Evolutionary conservation across 441 rosid genomes (phyloP).

Genomic region (Gossypium trilobum): DNA sequence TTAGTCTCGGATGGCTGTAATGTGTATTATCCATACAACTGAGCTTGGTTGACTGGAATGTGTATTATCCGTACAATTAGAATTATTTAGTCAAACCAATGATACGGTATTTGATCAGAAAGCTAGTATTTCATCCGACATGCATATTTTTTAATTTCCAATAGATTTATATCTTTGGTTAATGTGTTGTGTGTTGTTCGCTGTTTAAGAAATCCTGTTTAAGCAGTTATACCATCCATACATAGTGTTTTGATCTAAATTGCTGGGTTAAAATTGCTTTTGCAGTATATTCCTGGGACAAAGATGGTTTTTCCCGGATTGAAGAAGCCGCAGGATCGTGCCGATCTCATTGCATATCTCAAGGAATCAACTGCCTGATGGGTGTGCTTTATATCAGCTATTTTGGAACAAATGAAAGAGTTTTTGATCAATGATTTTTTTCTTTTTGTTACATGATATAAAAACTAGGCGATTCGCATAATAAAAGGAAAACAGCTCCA

Average conservation of each 20-base stretch:
- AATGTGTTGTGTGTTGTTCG: too few species aligned
- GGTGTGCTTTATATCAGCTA: not conserved
- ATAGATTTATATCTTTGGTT: too few species aligned
- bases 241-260: not conserved
- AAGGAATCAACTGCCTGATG: constrained; percentile 42
- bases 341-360: constrained; percentile 48
- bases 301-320: constrained; percentile 62
- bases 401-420: constrained; percentile 6
- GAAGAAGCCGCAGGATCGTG: constrained; percentile 56
- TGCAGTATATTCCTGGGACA: constrained; percentile 50
- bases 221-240: too few species aligned
- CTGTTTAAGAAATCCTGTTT: too few species aligned
- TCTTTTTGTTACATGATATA: not conserved
- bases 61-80: too few species aligned
- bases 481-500: constrained; percentile 7
- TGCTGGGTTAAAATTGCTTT: not conserved
- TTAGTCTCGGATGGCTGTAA: too few species aligned
- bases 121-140: too few species aligned
- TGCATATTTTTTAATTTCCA: too few species aligned
- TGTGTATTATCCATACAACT: too few species aligned
- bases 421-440: constrained; percentile 2
- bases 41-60: too few species aligned
- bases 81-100: too few species aligned
- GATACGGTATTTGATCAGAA: too few species aligned
- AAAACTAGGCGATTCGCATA: not conserved